Evolutionary conservation across 345 rosid species (phyloP).

Genomic region (Arabidopsis suecica): DNA sequence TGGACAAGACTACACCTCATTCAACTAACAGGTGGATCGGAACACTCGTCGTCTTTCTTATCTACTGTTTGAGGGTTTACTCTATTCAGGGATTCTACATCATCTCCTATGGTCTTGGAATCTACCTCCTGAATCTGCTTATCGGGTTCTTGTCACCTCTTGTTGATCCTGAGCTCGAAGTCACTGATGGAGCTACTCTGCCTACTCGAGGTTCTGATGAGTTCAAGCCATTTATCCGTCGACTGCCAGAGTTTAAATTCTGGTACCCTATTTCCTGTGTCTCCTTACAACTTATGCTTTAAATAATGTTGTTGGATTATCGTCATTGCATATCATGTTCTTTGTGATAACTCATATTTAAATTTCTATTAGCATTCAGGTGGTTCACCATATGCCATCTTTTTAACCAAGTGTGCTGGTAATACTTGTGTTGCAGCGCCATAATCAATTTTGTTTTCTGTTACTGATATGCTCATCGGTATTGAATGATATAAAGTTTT

Average conservation of each 20-base stretch:
- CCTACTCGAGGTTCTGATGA: constrained; percentile 98
- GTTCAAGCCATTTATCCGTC: constrained; percentile 94
- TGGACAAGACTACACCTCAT: constrained; percentile 91
- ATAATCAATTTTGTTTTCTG: background rate
- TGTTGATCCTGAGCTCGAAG: constrained; percentile 76
- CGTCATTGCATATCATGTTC: background rate
- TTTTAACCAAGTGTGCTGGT: background rate
- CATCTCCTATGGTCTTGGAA: constrained; percentile 89
- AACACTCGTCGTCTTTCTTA: constrained; percentile 54
- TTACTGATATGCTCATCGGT: no score
- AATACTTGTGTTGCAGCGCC: background rate
- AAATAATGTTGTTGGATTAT: background rate
- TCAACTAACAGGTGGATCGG: constrained; percentile 83
- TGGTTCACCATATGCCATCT: background rate
- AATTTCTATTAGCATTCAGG: background rate
- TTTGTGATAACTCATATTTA: background rate
- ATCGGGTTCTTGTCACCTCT: constrained; percentile 95
- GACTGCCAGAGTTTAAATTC: constrained; percentile 96
- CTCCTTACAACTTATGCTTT: constrained; percentile 11
- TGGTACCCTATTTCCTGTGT: constrained; percentile 47
- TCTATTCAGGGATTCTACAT: constrained; percentile 88
- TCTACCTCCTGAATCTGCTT: constrained; percentile 83
- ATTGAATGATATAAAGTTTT: no score
- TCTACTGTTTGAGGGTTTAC: constrained; percentile 72
- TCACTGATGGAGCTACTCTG: constrained; percentile 71